Conservation (phyloP, 2,329 filamentous ascomycete genomes). For the Elsinoe australis region DNA sequence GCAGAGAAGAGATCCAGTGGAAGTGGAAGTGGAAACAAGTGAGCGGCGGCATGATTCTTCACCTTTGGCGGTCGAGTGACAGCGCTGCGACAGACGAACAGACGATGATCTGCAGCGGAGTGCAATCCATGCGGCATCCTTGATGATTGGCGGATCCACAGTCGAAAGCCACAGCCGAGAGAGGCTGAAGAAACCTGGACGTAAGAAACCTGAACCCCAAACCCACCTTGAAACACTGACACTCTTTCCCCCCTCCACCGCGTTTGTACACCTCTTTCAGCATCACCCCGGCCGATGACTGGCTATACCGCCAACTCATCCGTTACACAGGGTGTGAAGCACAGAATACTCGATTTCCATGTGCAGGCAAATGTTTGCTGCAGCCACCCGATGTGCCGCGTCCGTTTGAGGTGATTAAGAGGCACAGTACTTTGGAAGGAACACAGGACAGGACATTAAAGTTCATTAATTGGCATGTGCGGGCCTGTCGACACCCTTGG, state of each 20-base stretch:
- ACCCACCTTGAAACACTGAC: conserved; percentile 7
- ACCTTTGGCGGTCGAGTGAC: conserved; percentile 9
- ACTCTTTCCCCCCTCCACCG: neutral
- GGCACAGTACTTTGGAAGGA: neutral
- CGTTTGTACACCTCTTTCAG: too few species aligned
- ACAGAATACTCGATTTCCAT: too few species aligned
- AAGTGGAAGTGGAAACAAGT: neutral
- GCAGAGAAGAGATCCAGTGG: neutral
- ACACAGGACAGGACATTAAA: neutral
- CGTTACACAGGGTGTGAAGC: too few species aligned
- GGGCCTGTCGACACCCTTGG: conserved; percentile 1
- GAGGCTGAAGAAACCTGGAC: neutral
- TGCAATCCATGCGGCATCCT: conserved; percentile 15
- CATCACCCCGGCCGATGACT: too few species aligned
- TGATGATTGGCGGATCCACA: conserved; percentile 7
- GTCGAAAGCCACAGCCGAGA: conserved; percentile 6
- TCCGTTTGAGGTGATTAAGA: neutral
- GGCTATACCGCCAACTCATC: too few species aligned
- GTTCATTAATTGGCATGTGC: conserved; percentile 4
- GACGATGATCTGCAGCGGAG: conserved; percentile 15
- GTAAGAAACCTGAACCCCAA: neutral
- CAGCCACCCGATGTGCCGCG: conserved; percentile 7
- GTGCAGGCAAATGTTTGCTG: too few species aligned
- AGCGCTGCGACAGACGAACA: conserved; percentile 14
- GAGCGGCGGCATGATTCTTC: conserved; percentile 5